Evolutionary conservation across 2,329 filamentous ascomycete species (phyloP), one percentile per base, ranked within the genome.

Genomic region (Aspergillus luchuensis): DNA sequence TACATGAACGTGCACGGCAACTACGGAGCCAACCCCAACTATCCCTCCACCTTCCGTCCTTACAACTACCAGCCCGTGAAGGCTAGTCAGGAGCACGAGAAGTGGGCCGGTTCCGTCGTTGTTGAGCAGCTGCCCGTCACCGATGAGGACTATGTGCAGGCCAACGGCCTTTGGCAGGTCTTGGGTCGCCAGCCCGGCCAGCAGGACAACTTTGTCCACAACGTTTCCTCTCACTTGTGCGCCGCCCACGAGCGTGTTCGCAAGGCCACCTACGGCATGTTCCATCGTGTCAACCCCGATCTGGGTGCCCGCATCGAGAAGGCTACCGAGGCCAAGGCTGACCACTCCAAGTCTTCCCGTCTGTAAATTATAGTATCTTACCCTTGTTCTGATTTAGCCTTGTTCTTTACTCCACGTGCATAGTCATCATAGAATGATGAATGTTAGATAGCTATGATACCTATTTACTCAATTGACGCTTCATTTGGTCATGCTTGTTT

Each of bases 1-100:
- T 71, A 74, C 61, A 92, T 91, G 88, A 84, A 87, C 1, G 85
- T 87, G 68, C 81, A 84, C 59, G 80, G 86, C 71, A 89, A 91
- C 76, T 85, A 87, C 67, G 85, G 85, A 56, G 78, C 82, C 3
- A 82, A 85, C 63, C 82, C 84, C 13, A 81, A 83, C 67, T 87
- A 87, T 71, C 79, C 74, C 13, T 78, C 77, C 21, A 76, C 70
- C 47, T 78, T 78, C 70, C 74, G 74, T 7, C 66, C 69, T 4
- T 56, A 79, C 59, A 67, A 66, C 13, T 75, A 75, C 69, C 73
- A 74, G 61, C 72, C 77, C 45, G 74, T 78, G 58, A 76, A 76
- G 63, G 73, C 75, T 8, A 76, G 72, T 59, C 74, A 80, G 64
- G 74, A 79, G 58, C 79, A 80, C 58, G 78, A 80, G 68, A 76